A percentile compares a stretch with the other conserved stretches of the same genome.
These are phyloP conservation scores for Jamesozyma hellenica DNA, from an alignment of 805 yeast species.

Conservation along the genomic window DNA sequence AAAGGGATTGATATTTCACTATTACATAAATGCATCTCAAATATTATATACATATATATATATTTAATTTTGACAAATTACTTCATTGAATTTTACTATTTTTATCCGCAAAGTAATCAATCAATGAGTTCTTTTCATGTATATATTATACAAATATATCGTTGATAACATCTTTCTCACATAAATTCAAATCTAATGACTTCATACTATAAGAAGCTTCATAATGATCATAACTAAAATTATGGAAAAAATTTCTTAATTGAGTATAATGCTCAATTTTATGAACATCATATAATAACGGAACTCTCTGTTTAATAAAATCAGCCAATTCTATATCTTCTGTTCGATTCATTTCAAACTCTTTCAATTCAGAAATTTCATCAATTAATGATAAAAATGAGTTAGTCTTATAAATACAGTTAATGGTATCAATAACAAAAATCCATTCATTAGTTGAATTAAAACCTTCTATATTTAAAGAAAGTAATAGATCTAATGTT, in stretches of 20 bases:
- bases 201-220: conserved; percentile 46
- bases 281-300: conserved; percentile 25
- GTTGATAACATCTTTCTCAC: conserved; percentile 45
- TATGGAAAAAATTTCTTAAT: conserved; percentile 21
- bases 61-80: too few species aligned
- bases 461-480: conserved; percentile 70
- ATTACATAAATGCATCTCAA: background rate
- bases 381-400: conserved; percentile 37
- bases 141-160: conserved; percentile 39
- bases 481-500: conserved; percentile 62
- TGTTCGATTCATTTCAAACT: conserved; percentile 29
- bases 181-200: conserved; percentile 33
- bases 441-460: conserved; percentile 67
- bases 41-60: background rate
- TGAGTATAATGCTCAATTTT: conserved; percentile 16
- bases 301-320: conserved; percentile 13
- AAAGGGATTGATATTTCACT: conserved; percentile 3
- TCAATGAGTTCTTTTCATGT: too few species aligned
- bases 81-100: too few species aligned
- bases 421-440: conserved; percentile 61
- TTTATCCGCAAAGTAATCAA: too few species aligned
- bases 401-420: conserved; percentile 39
- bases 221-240: conserved; percentile 24
- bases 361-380: conserved; percentile 31
- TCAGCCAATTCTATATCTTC: conserved; percentile 17